Evolutionary conservation across 257 asterid species (phyloP), one percentile per base, ranked within the genome.

Genomic region (Paraleonurus japonicus): DNA sequence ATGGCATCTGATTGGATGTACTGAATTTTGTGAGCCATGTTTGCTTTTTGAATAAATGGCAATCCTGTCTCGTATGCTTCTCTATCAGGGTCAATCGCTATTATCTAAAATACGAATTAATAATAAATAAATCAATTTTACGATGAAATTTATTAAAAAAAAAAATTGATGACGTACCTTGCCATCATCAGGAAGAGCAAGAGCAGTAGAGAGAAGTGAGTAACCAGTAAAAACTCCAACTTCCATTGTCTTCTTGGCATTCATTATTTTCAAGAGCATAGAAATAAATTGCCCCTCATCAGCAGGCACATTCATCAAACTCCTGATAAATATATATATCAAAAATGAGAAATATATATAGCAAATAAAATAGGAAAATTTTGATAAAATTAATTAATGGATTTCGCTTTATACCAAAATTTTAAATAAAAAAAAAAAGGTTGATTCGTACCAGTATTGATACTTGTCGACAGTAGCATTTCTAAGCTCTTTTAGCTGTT

Each of bases 211-310:
- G 12, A 85, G 84, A 1, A 85, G 86, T 16, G 90, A 85, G 70
- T 83, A 85, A 5, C 90, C 88, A 17, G 90, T 85, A 33, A 78
- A 85, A 8, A 85, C 88, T 27, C 90, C 90, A 71, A 85, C 70
- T 51, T 85, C 87, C 8, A 82, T 77, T 0, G 89, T 79, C 70
- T 84, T 84, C 51, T 84, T 84, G 2, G 89, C 89, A 43, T 82
- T 82, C 78, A 85, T 85, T 11, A 85, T 61, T 65, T 85, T 85
- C 73, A 85, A 39, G 3, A 85, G 81, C 87, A 85, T 78, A 11
- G 79, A 74, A 10, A 85, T 33, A 19, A 85, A 83, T 12, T 70
- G 83, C 7, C 88, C 90, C 67, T 85, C 90, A 23, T 85, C 90
- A 1, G 82, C 88, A 1, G 90, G 78, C 50, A 84, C 83, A 65